Evolutionary conservation across 1,284 basidiomycete genomes (phyloP).

Genomic region (Rhizoctonia solani): DNA sequence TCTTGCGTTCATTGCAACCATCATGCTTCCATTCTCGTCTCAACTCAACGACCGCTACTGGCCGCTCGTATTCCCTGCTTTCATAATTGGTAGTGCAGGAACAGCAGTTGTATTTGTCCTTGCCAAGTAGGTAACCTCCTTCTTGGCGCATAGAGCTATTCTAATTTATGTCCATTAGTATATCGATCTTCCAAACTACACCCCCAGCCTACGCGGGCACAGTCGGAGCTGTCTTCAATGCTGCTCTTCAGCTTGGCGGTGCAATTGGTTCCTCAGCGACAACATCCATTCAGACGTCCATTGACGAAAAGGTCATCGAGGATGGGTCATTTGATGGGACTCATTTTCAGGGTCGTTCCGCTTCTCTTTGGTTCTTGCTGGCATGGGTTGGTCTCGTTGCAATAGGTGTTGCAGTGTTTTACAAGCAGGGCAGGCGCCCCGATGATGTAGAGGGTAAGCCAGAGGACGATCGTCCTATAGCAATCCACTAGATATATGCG

Average conservation of each 20-base stretch:
- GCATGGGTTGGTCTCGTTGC: conserved; percentile 32
- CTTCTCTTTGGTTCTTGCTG: conserved; percentile 38
- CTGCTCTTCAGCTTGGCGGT: conserved; percentile 37
- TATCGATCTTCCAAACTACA: conserved; percentile 34
- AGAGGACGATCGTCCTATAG: neutral
- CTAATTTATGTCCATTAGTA: neutral
- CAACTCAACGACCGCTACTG: conserved; percentile 50
- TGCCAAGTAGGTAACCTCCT: neutral
- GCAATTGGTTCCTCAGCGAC: conserved; percentile 37
- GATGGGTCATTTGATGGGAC: conserved; percentile 33
- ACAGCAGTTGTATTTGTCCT: conserved; percentile 31
- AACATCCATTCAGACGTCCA: conserved; percentile 35
- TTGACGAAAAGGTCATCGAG: conserved; percentile 23
- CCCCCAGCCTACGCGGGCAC: conserved; percentile 37
- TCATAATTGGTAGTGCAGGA: conserved; percentile 40
- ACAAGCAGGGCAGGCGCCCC: neutral
- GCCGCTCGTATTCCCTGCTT: conserved; percentile 55
- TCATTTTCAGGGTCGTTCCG: conserved; percentile 37
- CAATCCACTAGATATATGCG: conserved; percentile 10
- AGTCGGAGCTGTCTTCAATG: conserved; percentile 39
- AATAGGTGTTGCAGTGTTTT: conserved; percentile 37
- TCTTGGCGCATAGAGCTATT: neutral
- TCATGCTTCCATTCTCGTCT: conserved; percentile 52
- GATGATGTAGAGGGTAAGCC: conserved; percentile 25
- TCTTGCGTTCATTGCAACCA: conserved; percentile 49